A percentile compares a stretch with the other conserved stretches of the same genome.
Conservation (phyloP, 192 early-diverging fungal species). For the Kappamyces sp. region DNA sequence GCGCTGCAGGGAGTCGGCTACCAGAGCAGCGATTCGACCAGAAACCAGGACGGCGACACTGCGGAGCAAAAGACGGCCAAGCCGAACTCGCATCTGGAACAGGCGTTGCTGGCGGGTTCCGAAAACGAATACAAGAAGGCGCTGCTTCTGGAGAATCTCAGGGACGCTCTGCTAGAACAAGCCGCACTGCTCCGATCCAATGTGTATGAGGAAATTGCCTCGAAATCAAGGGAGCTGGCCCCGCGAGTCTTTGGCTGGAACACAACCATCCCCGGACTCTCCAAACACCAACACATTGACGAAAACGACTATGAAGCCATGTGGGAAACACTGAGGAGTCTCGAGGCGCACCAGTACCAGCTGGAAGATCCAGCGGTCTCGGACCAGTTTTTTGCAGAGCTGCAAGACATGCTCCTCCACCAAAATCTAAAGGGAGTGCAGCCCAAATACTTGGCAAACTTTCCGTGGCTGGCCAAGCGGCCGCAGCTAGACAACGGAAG, state of each 20-base stretch:
- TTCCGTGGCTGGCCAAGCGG: constrained; percentile 9
- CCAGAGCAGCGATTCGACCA: not conserved
- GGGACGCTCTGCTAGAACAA: constrained; percentile 15
- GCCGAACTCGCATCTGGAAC: not conserved
- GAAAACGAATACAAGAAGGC: constrained; percentile 6
- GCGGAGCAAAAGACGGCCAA: not conserved
- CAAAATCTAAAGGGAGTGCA: constrained; percentile 4
- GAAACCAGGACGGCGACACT: not conserved
- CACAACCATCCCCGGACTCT: not conserved
- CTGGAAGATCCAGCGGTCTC: constrained; percentile 9
- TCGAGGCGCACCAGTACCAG: constrained; percentile 6
- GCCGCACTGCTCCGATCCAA: not conserved
- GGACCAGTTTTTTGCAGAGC: constrained; percentile 18
- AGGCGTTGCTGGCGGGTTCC: not conserved
- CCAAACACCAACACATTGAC: not conserved
- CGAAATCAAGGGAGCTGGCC: not conserved
- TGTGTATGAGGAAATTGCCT: not conserved
- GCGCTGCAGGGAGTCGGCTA: not conserved
- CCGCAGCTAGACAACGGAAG: not conserved
- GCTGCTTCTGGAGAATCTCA: constrained; percentile 2
- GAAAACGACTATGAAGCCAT: not conserved
- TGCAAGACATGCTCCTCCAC: constrained; percentile 10
- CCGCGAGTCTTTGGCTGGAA: constrained; percentile 11
- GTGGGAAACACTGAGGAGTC: not conserved
- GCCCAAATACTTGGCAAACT: not conserved